Conservation (phyloP, 805 yeast species). For the Wickerhamomyces sydowiorum region DNA sequence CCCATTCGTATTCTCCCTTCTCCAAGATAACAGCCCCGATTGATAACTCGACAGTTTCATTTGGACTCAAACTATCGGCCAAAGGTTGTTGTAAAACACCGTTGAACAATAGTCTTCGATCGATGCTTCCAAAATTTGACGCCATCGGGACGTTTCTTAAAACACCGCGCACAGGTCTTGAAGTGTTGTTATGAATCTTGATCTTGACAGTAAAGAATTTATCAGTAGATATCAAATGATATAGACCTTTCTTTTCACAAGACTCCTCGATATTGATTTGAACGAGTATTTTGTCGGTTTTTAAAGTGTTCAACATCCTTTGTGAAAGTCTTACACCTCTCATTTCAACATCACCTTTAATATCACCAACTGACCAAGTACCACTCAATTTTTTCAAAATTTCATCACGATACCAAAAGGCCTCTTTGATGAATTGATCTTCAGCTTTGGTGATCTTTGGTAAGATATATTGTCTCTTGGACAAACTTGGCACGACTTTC, state of each 20-base stretch:
- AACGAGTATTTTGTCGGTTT: constrained; percentile 42
- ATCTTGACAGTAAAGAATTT: constrained; percentile 47
- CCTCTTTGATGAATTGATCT: constrained; percentile 47
- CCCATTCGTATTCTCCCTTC: constrained; percentile 81
- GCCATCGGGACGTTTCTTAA: constrained; percentile 53
- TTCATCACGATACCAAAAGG: constrained; percentile 78
- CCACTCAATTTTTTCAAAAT: constrained; percentile 58
- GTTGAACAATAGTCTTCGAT: constrained; percentile 58
- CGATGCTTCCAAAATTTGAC: constrained; percentile 31
- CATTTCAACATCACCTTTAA: constrained; percentile 58
- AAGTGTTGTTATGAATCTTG: constrained; percentile 42
- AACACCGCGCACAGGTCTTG: constrained; percentile 41
- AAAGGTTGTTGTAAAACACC: constrained; percentile 65
- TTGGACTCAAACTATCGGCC: constrained; percentile 35
- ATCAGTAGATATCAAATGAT: constrained; percentile 34
- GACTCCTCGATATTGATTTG: constrained; percentile 22
- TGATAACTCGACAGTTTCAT: constrained; percentile 34
- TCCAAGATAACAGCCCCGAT: constrained; percentile 64
- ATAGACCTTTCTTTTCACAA: constrained; percentile 22
- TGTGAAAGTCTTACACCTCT: constrained; percentile 59
- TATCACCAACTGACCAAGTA: constrained; percentile 48
- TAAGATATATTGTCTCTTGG: constrained; percentile 61
- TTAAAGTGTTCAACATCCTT: constrained; percentile 51
- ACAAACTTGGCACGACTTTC: constrained; percentile 63
- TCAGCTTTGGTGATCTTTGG: constrained; percentile 50